Percentiles rank a stretch among this genome's conserved stretches.
phyloP scores from a whole-genome alignment of 2,329 filamentous ascomycete species.

The Calonectria fujianensis region DNA sequence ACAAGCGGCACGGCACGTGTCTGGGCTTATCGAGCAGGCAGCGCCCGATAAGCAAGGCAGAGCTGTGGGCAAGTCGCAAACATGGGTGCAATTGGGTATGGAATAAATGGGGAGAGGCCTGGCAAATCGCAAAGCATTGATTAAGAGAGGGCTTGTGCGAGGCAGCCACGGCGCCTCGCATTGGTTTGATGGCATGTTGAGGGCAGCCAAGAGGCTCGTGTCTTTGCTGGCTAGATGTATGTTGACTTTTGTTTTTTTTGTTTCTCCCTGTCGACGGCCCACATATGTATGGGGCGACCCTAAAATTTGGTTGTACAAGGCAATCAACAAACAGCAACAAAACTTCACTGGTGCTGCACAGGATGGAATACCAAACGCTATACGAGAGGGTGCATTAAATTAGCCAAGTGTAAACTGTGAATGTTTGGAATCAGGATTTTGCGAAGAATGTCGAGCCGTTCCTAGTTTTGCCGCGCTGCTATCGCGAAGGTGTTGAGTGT shows the following conservation, averaged over 20 bases:
- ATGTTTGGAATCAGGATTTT: too few species aligned
- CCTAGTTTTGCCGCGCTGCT: not conserved
- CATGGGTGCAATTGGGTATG: slow-evolving; percentile 13
- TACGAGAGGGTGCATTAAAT: not conserved
- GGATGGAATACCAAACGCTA: not conserved
- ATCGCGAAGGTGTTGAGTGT: not conserved
- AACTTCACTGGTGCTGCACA: not conserved
- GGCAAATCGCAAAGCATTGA: slow-evolving; percentile 6
- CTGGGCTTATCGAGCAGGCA: slow-evolving; percentile 47
- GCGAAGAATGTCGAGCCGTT: not conserved
- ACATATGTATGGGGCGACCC: not conserved
- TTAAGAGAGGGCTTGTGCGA: slow-evolving; percentile 14
- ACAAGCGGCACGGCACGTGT: slow-evolving; percentile 50
- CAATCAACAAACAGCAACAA: not conserved
- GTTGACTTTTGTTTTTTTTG: slow-evolving; percentile 7
- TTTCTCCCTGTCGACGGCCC: not conserved
- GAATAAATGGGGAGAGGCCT: slow-evolving; percentile 18
- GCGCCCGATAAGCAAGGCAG: slow-evolving; percentile 44
- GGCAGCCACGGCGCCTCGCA: slow-evolving; percentile 24
- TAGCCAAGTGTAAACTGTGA: too few species aligned
- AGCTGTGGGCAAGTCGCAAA: not conserved
- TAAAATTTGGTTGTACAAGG: not conserved
- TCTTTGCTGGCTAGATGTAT: not conserved
- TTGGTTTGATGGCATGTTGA: slow-evolving; percentile 31
- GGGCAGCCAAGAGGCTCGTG: slow-evolving; percentile 31